Evolutionary conservation across 352 stramenopile species (phyloP).

Genomic region (Nannochloropsis limnetica): DNA sequence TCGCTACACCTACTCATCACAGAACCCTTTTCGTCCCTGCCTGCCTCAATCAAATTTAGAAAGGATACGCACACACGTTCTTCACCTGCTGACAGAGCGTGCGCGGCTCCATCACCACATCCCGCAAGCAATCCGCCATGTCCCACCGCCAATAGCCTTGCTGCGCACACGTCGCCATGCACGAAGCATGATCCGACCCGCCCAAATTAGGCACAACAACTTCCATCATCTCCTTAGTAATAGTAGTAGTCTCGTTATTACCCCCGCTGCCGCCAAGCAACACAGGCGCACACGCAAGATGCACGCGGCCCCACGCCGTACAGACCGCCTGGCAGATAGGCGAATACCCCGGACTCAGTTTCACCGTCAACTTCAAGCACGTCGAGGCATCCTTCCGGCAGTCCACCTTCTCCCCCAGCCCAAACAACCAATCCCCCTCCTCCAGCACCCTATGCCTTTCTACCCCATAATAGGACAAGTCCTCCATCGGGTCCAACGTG

Average conservation of each 20-base stretch:
- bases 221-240: not conserved
- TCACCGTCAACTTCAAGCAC: constrained; percentile 1
- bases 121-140: constrained; percentile 17
- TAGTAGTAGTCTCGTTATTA: not conserved
- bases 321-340: not conserved
- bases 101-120: constrained; percentile 23
- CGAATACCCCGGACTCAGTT: not conserved
- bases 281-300: not conserved
- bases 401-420: constrained; percentile 33
- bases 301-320: not conserved
- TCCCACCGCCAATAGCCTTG: constrained; percentile 18
- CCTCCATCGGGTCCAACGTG: not conserved
- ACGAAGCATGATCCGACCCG: not conserved
- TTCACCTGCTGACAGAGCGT: not conserved
- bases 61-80: not conserved
- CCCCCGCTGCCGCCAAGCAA: not conserved
- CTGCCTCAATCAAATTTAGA: not conserved
- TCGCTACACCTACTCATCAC: not conserved
- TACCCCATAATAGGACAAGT: not conserved
- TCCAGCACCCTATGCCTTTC: constrained; percentile 33
- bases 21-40: not conserved
- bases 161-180: constrained; percentile 1
- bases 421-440: constrained; percentile 30
- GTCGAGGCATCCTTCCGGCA: not conserved
- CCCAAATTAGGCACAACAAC: not conserved